Percentiles rank a stretch among this genome's conserved stretches.
phyloP scores from a whole-genome alignment of 2,329 filamentous ascomycete genomes.

The Clonostachys sp. region DNA sequence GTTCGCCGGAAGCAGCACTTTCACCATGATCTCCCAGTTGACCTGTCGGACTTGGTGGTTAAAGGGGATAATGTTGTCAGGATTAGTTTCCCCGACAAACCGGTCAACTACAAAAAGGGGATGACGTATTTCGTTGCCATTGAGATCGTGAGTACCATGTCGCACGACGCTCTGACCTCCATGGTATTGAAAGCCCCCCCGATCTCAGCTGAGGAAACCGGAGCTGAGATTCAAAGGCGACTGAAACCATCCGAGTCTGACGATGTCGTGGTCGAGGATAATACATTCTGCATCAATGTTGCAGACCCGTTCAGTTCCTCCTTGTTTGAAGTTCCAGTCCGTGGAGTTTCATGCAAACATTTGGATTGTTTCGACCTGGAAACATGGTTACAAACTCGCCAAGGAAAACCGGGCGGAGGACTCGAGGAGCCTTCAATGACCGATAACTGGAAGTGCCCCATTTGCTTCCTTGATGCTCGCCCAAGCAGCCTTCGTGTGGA shows the following conservation, averaged over 20 bases:
- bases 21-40: slow-evolving; percentile 70
- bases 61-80: slow-evolving; percentile 59
- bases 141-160: slow-evolving; percentile 60
- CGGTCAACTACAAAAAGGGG: slow-evolving; percentile 14
- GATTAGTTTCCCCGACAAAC: slow-evolving; percentile 33
- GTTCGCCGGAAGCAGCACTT: slow-evolving; percentile 66
- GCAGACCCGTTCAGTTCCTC: slow-evolving; percentile 61
- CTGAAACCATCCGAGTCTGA: slow-evolving; percentile 39
- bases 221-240: slow-evolving; percentile 49
- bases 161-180: slow-evolving; percentile 35
- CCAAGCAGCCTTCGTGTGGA: slow-evolving; percentile 70
- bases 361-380: slow-evolving; percentile 87
- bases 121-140: slow-evolving; percentile 57
- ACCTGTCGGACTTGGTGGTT: slow-evolving; percentile 60
- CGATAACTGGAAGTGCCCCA: slow-evolving; percentile 83
- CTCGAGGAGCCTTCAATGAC: slow-evolving; percentile 44
- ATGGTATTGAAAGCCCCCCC: slow-evolving; percentile 27
- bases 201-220: slow-evolving; percentile 41
- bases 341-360: slow-evolving; percentile 67
- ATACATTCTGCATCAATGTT: slow-evolving; percentile 53
- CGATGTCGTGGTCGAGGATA: slow-evolving; percentile 55
- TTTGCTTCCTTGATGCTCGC: slow-evolving; percentile 74
- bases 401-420: slow-evolving; percentile 27
- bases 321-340: slow-evolving; percentile 68
- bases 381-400: slow-evolving; percentile 70